A percentile compares a stretch with the other conserved stretches of the same genome.
phyloP scores from a whole-genome alignment of 129 eudicot species.

The Pulicaria dysenterica region DNA sequence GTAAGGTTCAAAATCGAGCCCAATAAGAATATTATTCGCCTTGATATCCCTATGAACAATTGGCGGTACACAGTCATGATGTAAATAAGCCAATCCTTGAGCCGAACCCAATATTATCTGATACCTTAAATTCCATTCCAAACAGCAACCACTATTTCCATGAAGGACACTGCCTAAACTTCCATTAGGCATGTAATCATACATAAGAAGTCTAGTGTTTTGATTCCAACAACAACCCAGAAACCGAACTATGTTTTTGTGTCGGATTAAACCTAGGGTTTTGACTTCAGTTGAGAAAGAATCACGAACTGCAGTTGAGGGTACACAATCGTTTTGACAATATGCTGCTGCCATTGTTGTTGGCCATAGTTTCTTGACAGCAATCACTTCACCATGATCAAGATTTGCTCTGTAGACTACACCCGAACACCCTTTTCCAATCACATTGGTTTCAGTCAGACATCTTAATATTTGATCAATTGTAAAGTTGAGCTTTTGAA shows the following conservation, averaged over 20 bases:
- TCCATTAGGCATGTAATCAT: conserved; percentile 96
- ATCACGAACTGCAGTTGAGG: conserved; percentile 65
- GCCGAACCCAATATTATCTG: conserved; percentile 75
- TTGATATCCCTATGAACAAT: conserved; percentile 90
- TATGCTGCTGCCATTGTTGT: conserved; percentile 42
- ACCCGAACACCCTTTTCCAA: conserved; percentile 98
- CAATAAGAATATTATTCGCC: conserved; percentile 92
- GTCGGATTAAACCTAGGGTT: conserved; percentile 85
- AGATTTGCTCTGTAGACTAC: conserved; percentile 86
- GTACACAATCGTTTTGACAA: conserved; percentile 37
- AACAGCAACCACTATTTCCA: conserved; percentile 61
- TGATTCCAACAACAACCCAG: conserved; percentile 93
- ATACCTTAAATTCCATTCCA: conserved; percentile 94
- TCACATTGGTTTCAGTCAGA: conserved; percentile 76
- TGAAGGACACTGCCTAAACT: conserved; percentile 91
- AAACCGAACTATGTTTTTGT: conserved; percentile 89
- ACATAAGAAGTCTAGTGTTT: conserved; percentile 88
- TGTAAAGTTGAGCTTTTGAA: conserved; percentile 84
- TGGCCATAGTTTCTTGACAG: conserved; percentile 92
- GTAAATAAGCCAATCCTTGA: conserved; percentile 92
- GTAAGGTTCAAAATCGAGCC: conserved; percentile 89
- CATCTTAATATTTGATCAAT: conserved; percentile 70
- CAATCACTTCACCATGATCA: conserved; percentile 77
- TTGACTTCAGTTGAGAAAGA: conserved; percentile 91
- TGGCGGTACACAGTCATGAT: conserved; percentile 92